Percentiles rank a stretch among this genome's conserved stretches.
phyloP scores from a whole-genome alignment of 495 filamentous ascomycete genomes.

The Annulohypoxylon moriforme region DNA sequence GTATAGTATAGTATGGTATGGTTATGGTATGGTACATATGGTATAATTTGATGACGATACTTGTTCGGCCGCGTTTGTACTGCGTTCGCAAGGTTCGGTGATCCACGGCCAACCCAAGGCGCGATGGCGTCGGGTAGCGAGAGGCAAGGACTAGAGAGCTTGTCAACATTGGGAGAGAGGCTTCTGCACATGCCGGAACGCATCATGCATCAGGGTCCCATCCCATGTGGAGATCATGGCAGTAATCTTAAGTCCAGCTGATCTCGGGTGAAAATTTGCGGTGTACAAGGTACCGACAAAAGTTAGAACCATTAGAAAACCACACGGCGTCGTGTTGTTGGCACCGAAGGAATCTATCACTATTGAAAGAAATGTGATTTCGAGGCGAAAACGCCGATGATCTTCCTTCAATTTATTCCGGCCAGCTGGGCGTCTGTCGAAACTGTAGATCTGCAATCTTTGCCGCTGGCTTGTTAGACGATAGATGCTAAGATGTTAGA shows the following conservation, averaged over 20 bases:
- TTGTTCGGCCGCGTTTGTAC: slow-evolving; percentile 21
- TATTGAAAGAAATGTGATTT: slow-evolving; percentile 14
- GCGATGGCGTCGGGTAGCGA: slow-evolving; percentile 42
- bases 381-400: slow-evolving; percentile 13
- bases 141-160: slow-evolving; percentile 32
- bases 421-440: slow-evolving; percentile 18
- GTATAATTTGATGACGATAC: slow-evolving; percentile 32
- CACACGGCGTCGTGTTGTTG: slow-evolving; percentile 37
- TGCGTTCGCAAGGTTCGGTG: slow-evolving; percentile 34
- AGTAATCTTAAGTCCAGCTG: slow-evolving; percentile 48
- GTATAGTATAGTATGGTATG: background rate
- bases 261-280: slow-evolving; percentile 48
- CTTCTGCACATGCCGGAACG: slow-evolving; percentile 48
- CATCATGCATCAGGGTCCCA: slow-evolving; percentile 46
- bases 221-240: slow-evolving; percentile 48
- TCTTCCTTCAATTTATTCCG: slow-evolving; percentile 21
- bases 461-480: slow-evolving; percentile 3
- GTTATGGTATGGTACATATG: background rate
- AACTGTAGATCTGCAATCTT: slow-evolving; percentile 21
- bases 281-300: slow-evolving; percentile 39
- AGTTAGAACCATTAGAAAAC: slow-evolving; percentile 15
- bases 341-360: slow-evolving; percentile 23
- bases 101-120: slow-evolving; percentile 43
- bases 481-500: slow-evolving; percentile 5
- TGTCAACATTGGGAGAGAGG: slow-evolving; percentile 45